Percentiles rank a stretch among this genome's conserved stretches.
Conservation (phyloP, 306 rosid genomes). For the Lithocarpus polystachyus region DNA sequence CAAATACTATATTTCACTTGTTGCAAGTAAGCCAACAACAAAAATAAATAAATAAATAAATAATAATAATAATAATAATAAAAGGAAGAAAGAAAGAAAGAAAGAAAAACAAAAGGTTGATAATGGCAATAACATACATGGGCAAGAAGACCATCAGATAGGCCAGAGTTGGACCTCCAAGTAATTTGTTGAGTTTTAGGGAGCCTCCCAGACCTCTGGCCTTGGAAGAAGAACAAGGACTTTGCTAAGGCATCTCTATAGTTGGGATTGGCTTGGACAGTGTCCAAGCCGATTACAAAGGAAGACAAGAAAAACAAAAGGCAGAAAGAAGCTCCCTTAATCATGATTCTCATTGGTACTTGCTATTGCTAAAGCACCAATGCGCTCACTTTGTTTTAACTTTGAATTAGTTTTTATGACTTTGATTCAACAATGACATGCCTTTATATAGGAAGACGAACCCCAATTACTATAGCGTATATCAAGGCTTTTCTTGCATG, state of each 20-base stretch:
- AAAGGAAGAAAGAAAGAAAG: background rate
- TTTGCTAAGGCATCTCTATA: conserved; percentile 82
- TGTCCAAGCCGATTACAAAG: conserved; percentile 1
- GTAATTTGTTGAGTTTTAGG: conserved; percentile 49
- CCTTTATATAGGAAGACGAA: conserved; percentile 39
- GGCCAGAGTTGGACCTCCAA: conserved; percentile 79
- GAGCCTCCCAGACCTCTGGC: conserved; percentile 84
- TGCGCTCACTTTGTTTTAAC: conserved; percentile 1
- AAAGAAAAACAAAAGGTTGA: background rate
- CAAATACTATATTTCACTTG: background rate
- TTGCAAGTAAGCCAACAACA: background rate
- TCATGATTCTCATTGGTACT: conserved; percentile 16
- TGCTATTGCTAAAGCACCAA: conserved; percentile 11
- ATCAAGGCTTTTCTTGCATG: conserved; percentile 46
- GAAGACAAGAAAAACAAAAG: conserved; percentile 14
- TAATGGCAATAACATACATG: conserved; percentile 34
- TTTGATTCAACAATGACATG: conserved; percentile 10
- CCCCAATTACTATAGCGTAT: conserved; percentile 34
- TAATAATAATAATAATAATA: background rate
- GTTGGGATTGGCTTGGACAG: conserved; percentile 46
- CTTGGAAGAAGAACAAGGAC: conserved; percentile 80
- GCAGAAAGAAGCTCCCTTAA: conserved; percentile 8
- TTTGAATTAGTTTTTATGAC: conserved; percentile 9
- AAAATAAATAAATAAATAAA: background rate
- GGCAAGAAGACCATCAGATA: conserved; percentile 65